Evolutionary conservation across 192 early-diverging fungal species (phyloP).

Genomic region (Lobosporangium transversale): DNA sequence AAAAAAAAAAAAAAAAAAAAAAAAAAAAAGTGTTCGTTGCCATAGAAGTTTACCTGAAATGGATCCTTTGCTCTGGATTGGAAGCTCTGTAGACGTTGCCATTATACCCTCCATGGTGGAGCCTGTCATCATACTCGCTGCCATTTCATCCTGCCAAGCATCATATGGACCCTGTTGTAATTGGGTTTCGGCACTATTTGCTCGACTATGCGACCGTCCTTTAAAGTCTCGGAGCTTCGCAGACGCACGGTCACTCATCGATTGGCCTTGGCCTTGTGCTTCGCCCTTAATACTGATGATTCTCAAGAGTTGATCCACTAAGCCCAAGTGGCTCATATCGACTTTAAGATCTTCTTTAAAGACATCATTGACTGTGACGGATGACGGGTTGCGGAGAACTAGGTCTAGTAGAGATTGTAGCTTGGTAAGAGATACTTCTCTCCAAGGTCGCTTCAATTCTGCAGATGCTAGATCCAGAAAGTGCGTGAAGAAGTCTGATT

Average conservation of each 20-base stretch:
- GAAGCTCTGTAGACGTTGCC: slow-evolving; percentile 10
- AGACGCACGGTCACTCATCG: slow-evolving; percentile 20
- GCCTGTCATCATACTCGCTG: not conserved
- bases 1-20: no score
- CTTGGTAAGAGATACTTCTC: slow-evolving; percentile 73
- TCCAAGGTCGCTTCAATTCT: slow-evolving; percentile 79
- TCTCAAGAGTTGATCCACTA: slow-evolving; percentile 77
- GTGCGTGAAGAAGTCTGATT: slow-evolving; percentile 92
- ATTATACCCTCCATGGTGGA: slow-evolving; percentile 31
- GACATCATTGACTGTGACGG: slow-evolving; percentile 78
- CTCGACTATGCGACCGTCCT: slow-evolving; percentile 19
- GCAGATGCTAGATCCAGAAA: slow-evolving; percentile 90
- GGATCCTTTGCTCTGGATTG: slow-evolving; percentile 20
- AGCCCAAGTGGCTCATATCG: slow-evolving; percentile 65
- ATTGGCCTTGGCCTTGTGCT: slow-evolving; percentile 35
- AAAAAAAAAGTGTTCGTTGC: not conserved
- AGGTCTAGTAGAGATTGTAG: slow-evolving; percentile 90
- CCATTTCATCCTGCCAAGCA: slow-evolving; percentile 39
- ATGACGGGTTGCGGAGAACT: slow-evolving; percentile 86
- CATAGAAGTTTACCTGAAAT: slow-evolving; percentile 38
- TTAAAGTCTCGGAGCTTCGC: slow-evolving; percentile 1
- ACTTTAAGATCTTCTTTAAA: slow-evolving; percentile 91
- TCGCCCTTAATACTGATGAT: slow-evolving; percentile 76
- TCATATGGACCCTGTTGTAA: slow-evolving; percentile 10
- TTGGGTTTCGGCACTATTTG: slow-evolving; percentile 10